Conservation (phyloP, 2,329 filamentous ascomycete genomes). For the Neofusicoccum laricinum region DNA sequence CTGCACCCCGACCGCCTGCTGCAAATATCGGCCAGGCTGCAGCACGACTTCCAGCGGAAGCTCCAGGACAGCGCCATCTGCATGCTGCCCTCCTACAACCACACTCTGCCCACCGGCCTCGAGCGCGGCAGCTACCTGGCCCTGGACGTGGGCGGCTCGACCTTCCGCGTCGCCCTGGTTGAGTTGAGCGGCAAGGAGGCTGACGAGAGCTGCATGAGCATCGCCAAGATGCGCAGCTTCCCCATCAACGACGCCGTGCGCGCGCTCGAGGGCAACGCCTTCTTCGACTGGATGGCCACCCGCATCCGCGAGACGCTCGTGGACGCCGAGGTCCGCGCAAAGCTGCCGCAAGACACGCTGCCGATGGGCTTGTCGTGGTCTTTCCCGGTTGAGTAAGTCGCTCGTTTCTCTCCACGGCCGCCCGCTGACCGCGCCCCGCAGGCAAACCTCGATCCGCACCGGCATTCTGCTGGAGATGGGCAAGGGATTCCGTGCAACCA, state of each 20-base stretch:
- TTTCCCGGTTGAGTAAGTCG: slow-evolving; percentile 57
- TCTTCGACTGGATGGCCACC: slow-evolving; percentile 67
- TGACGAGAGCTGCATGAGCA: slow-evolving; percentile 44
- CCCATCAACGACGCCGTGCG: slow-evolving; percentile 57
- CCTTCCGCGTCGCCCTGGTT: slow-evolving; percentile 61
- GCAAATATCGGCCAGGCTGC: slow-evolving; percentile 43
- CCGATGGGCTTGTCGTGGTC: slow-evolving; percentile 65
- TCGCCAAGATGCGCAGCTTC: slow-evolving; percentile 53
- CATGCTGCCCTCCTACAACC: slow-evolving; percentile 65
- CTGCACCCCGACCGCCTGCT: slow-evolving; percentile 41
- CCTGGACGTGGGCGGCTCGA: slow-evolving; percentile 65
- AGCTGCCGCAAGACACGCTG: slow-evolving; percentile 31
- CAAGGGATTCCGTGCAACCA: slow-evolving; percentile 61
- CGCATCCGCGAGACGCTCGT: slow-evolving; percentile 55
- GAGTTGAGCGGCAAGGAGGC: slow-evolving; percentile 50
- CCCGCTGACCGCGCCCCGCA: slow-evolving; percentile 19
- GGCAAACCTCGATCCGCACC: slow-evolving; percentile 57
- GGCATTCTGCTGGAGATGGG: slow-evolving; percentile 62
- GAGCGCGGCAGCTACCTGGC: slow-evolving; percentile 61
- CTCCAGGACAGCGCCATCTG: slow-evolving; percentile 56
- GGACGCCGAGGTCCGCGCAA: slow-evolving; percentile 31
- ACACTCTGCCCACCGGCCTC: slow-evolving; percentile 57
- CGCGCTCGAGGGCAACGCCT: slow-evolving; percentile 52
- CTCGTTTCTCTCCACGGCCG: not conserved
- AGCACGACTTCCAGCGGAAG: slow-evolving; percentile 53